Conservation (phyloP, 2,329 filamentous ascomycete genomes). For the Xylariales sp. region DNA sequence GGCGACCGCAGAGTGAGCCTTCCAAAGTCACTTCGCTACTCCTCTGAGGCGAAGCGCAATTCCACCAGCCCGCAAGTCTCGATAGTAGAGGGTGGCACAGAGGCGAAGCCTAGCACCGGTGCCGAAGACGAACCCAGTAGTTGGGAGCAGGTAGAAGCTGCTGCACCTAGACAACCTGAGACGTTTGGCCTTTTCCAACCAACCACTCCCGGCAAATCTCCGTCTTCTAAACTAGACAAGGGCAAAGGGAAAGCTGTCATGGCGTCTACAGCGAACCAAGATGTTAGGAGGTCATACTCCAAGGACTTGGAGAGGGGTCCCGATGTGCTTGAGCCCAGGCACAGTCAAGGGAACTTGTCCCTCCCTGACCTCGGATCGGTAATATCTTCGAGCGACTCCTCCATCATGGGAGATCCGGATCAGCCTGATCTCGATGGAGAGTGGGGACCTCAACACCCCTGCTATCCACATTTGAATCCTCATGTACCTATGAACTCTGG, state of each 20-base stretch:
- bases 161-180: no score
- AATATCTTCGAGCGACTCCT: constrained; percentile 53
- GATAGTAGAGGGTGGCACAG: no score
- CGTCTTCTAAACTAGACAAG: constrained; percentile 41
- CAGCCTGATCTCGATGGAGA: constrained; percentile 66
- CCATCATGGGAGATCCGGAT: constrained; percentile 58
- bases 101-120: no score
- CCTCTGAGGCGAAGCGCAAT: constrained; percentile 45
- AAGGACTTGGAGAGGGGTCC: constrained; percentile 53
- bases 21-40: constrained; percentile 48
- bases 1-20: constrained; percentile 47
- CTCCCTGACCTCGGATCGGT: constrained; percentile 49
- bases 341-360: constrained; percentile 40
- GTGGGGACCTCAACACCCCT: constrained; percentile 93
- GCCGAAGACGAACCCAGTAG: no score
- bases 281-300: constrained; percentile 33
- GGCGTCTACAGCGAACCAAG: constrained; percentile 30
- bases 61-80: constrained; percentile 25
- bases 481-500: constrained; percentile 77
- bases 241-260: constrained; percentile 48
- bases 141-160: no score
- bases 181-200: constrained; percentile 27
- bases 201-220: no score
- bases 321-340: constrained; percentile 36
- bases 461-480: constrained; percentile 88